These are phyloP conservation scores for Colletotrichum tofieldiae DNA, from an alignment of 2,329 filamentous ascomycete species.

Conservation along the genomic window DNA sequence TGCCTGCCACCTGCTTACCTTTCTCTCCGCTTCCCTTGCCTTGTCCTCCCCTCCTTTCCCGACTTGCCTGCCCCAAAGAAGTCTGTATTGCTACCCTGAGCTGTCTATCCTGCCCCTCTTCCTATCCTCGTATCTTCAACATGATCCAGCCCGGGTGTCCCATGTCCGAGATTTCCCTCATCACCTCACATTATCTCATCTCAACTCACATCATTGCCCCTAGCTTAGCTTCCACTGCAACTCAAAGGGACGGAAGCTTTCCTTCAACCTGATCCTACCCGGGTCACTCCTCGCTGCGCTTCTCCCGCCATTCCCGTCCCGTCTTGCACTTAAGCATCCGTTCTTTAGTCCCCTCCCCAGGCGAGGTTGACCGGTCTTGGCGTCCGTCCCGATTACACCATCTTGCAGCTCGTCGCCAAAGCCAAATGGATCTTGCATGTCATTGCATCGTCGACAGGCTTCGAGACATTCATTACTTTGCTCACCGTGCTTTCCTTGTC, in stretches of 20 bases:
- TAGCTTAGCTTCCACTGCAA: conserved; percentile 25
- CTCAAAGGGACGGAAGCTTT: conserved; percentile 28
- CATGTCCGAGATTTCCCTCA: background rate
- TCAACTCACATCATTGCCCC: conserved; percentile 21
- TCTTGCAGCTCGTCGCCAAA: background rate
- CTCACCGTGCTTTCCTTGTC: background rate
- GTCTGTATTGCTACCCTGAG: background rate
- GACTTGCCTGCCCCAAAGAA: background rate
- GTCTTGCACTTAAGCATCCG: conserved; percentile 26
- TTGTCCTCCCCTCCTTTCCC: background rate
- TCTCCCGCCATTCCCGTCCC: conserved; percentile 35
- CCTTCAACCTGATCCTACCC: conserved; percentile 18
- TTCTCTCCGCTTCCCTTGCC: conserved; percentile 2
- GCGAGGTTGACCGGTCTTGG: conserved; percentile 11
- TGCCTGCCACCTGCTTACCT: conserved; percentile 1
- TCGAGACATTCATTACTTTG: background rate
- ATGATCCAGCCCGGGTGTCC: conserved; percentile 11
- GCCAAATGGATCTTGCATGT: background rate
- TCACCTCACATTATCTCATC: conserved; percentile 28
- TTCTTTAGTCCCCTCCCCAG: background rate
- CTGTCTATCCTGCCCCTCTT: background rate
- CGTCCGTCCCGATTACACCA: conserved; percentile 10
- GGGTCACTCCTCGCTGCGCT: conserved; percentile 22
- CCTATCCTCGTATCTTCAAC: background rate
- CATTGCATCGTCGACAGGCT: background rate